These are phyloP conservation scores for Phialophora tarda DNA, from an alignment of 2,329 filamentous ascomycete genomes.

Conservation along the genomic window DNA sequence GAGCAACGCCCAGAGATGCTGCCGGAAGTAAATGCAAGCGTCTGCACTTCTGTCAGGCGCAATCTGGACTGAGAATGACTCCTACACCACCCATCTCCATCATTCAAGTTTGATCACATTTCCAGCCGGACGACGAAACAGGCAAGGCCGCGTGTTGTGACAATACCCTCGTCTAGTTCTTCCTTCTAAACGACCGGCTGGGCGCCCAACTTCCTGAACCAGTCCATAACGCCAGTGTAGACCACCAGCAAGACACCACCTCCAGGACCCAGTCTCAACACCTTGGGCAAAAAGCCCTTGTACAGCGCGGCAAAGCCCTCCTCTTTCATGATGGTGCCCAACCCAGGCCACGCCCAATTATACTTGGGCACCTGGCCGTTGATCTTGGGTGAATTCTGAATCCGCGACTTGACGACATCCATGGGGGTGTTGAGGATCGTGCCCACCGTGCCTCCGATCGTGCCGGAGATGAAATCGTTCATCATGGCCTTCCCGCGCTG, in stretches of 20 bases:
- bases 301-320: constrained; percentile 92
- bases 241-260: constrained; percentile 64
- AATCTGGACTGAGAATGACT: neutral
- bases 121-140: neutral
- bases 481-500: constrained; percentile 77
- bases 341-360: constrained; percentile 94
- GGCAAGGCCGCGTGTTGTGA: neutral
- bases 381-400: constrained; percentile 89
- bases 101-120: neutral
- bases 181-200: constrained; percentile 26
- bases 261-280: constrained; percentile 75
- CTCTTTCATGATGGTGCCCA: constrained; percentile 86
- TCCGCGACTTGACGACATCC: constrained; percentile 97
- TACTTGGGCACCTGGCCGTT: constrained; percentile 87
- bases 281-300: constrained; percentile 98
- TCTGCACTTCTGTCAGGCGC: neutral
- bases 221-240: constrained; percentile 67
- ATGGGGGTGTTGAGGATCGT: constrained; percentile 94
- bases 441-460: constrained; percentile 85
- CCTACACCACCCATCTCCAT: neutral
- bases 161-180: neutral
- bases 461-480: constrained; percentile 87
- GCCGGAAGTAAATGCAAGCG: neutral
- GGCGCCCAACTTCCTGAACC: constrained; percentile 75
- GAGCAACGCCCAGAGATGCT: neutral